Conservation (phyloP, 345 rosid genomes). For the Kandelia obovata region DNA sequence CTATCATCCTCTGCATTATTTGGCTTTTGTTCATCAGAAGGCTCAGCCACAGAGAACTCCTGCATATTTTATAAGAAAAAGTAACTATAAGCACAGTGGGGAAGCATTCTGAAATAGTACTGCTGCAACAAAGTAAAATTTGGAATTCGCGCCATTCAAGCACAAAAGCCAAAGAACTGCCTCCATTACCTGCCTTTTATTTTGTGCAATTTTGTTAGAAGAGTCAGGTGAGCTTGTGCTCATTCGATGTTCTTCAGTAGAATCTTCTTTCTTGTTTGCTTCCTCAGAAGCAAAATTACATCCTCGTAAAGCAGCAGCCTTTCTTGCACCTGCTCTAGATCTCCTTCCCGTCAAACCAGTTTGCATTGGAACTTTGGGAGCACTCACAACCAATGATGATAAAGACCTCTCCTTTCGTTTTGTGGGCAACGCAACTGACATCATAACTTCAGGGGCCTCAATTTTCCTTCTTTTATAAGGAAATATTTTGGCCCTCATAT, state of each 20-base stretch:
- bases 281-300: conserved; percentile 48
- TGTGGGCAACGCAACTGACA: conserved; percentile 56
- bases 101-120: background rate
- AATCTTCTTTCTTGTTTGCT: conserved; percentile 45
- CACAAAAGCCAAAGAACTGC: conserved; percentile 10
- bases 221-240: conserved; percentile 75
- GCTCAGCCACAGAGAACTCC: conserved; percentile 58
- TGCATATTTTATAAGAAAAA: conserved; percentile 27
- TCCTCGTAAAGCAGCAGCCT: conserved; percentile 42
- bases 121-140: conserved; percentile 7
- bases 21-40: conserved; percentile 30
- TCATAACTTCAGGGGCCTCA: conserved; percentile 53
- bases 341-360: conserved; percentile 68
- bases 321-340: conserved; percentile 56
- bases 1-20: conserved; percentile 37
- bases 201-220: conserved; percentile 45
- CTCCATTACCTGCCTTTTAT: conserved; percentile 63
- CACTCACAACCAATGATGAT: conserved; percentile 80
- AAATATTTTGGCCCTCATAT: conserved; percentile 78
- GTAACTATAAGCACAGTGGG: background rate
- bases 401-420: conserved; percentile 96
- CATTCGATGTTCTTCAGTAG: conserved; percentile 39
- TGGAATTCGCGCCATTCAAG: background rate
- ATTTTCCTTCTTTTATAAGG: conserved; percentile 71
- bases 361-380: conserved; percentile 70